A percentile compares a stretch with the other conserved stretches of the same genome.
phyloP scores from a whole-genome alignment of 2,329 filamentous ascomycete genomes.

The Chrysoporthe cubensis region DNA sequence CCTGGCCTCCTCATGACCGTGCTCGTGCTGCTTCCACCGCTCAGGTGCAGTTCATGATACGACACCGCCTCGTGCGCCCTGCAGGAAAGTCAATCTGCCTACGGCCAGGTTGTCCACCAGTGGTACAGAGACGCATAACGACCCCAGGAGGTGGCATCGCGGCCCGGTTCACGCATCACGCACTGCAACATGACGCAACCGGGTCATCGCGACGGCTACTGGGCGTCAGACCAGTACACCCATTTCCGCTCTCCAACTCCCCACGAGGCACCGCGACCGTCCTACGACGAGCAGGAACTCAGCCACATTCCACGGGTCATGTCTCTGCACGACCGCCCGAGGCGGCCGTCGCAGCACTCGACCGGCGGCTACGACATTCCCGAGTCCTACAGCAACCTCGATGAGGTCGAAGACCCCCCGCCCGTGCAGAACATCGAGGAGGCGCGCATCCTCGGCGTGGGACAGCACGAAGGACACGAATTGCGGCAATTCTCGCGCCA shows the following conservation, averaged over 20 bases:
- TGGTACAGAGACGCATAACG: not conserved
- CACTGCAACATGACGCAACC: conserved; percentile 21
- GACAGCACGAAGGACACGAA: not conserved
- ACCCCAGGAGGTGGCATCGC: not conserved
- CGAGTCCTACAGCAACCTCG: conserved; percentile 31
- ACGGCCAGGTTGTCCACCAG: not conserved
- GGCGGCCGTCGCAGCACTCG: not conserved
- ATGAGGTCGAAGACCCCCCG: conserved; percentile 31
- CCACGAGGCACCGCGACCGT: conserved; percentile 2
- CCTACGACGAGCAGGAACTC: not conserved
- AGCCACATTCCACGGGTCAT: not conserved
- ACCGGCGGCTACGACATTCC: conserved; percentile 34
- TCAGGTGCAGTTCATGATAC: too few relatives aligned
- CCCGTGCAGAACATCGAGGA: conserved; percentile 39
- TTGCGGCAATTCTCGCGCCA: not conserved
- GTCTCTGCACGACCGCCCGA: not conserved
- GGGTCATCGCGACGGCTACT: conserved; percentile 9
- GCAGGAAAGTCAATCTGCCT: too few relatives aligned
- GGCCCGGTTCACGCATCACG: not conserved
- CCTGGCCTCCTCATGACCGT: too few relatives aligned
- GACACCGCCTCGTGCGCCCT: too few relatives aligned
- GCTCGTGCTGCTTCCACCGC: too few relatives aligned
- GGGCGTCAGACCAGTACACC: conserved; percentile 16
- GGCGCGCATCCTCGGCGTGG: not conserved
- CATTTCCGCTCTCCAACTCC: not conserved